Conservation (phyloP, 2,329 filamentous ascomycete species). For the Gremmenia infestans region DNA sequence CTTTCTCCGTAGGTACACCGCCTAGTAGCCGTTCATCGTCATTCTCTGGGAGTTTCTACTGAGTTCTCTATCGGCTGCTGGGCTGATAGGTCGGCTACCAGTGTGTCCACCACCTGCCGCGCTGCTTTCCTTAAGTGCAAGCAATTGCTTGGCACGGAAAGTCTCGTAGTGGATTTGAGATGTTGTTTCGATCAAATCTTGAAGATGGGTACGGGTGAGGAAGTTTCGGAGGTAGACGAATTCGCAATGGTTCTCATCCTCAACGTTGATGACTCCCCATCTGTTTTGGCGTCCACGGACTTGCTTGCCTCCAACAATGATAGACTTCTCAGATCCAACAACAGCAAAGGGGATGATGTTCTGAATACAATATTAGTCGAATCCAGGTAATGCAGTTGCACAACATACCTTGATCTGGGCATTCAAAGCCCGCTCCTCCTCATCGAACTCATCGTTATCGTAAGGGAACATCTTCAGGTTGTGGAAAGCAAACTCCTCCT, state of each 20-base stretch:
- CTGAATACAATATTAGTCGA: slow-evolving; percentile 45
- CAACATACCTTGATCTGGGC: slow-evolving; percentile 83
- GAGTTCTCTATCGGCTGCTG: slow-evolving; percentile 87
- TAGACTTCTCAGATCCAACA: slow-evolving; percentile 95
- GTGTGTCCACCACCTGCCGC: slow-evolving; percentile 60
- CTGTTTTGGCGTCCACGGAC: slow-evolving; percentile 97
- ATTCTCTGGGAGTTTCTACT: slow-evolving; percentile 96
- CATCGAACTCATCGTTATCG: slow-evolving; percentile 97
- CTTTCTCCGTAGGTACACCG: slow-evolving; percentile 7
- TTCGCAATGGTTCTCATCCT: slow-evolving; percentile 99
- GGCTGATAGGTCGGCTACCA: slow-evolving; percentile 89
- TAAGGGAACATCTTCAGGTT: slow-evolving; percentile 99
- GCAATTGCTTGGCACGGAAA: slow-evolving; percentile 97
- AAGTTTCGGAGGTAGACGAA: slow-evolving; percentile 98
- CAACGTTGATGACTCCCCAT: slow-evolving; percentile 99
- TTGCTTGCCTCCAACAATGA: slow-evolving; percentile 95
- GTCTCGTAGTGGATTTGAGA: slow-evolving; percentile 99
- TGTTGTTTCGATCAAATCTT: slow-evolving; percentile 98
- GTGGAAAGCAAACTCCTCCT: slow-evolving; percentile 99
- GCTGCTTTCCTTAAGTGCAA: slow-evolving; percentile 97
- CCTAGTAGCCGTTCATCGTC: slow-evolving; percentile 98
- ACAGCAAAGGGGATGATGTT: slow-evolving; percentile 95
- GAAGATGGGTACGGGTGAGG: slow-evolving; percentile 94
- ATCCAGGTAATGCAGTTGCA: neutral
- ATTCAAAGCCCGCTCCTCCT: slow-evolving; percentile 91